Evolutionary conservation across 106 monocot species (phyloP).

Genomic region (Apostasia shenzhenica): DNA sequence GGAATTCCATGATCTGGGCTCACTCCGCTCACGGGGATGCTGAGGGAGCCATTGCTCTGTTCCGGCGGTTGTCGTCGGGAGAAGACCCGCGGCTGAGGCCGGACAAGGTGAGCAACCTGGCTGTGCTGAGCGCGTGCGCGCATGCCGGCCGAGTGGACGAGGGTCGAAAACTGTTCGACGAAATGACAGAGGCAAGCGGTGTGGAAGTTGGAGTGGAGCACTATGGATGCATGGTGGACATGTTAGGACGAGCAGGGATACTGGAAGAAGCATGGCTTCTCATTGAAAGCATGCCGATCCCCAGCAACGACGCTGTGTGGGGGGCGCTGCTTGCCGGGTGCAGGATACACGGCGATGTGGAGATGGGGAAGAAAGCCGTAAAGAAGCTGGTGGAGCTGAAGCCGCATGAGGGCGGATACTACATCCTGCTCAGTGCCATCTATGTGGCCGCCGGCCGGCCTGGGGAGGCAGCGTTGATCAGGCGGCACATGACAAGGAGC

Average conservation of each 20-base stretch:
- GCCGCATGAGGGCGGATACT: slow-evolving; percentile 31
- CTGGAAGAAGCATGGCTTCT: slow-evolving; percentile 20
- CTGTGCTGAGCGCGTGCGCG: slow-evolving; percentile 39
- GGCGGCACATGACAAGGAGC: slow-evolving; percentile 17
- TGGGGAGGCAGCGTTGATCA: slow-evolving; percentile 20
- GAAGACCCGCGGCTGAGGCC: slow-evolving; percentile 14
- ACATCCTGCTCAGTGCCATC: slow-evolving; percentile 24
- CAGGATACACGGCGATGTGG: slow-evolving; percentile 29
- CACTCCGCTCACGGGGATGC: slow-evolving; percentile 35
- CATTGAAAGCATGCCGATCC: slow-evolving; percentile 23
- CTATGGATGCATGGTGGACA: slow-evolving; percentile 56
- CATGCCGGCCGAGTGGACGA: slow-evolving; percentile 40
- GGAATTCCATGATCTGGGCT: slow-evolving; percentile 50
- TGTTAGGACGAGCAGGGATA: slow-evolving; percentile 28
- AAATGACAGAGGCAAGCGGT: slow-evolving; percentile 14
- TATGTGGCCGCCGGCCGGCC: slow-evolving; percentile 20
- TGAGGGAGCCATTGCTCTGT: slow-evolving; percentile 22
- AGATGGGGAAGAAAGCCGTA: slow-evolving; percentile 28
- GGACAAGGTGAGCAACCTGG: slow-evolving; percentile 42
- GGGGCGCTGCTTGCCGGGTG: slow-evolving; percentile 37
- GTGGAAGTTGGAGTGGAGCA: slow-evolving; percentile 33
- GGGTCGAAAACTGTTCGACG: slow-evolving; percentile 24
- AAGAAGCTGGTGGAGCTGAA: slow-evolving; percentile 22
- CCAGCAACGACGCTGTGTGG: slow-evolving; percentile 21
- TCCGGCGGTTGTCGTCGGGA: slow-evolving; percentile 24